These are phyloP conservation scores for Ustilago shanxiensis DNA, from an alignment of 1,284 basidiomycete genomes.

Conservation along the genomic window DNA sequence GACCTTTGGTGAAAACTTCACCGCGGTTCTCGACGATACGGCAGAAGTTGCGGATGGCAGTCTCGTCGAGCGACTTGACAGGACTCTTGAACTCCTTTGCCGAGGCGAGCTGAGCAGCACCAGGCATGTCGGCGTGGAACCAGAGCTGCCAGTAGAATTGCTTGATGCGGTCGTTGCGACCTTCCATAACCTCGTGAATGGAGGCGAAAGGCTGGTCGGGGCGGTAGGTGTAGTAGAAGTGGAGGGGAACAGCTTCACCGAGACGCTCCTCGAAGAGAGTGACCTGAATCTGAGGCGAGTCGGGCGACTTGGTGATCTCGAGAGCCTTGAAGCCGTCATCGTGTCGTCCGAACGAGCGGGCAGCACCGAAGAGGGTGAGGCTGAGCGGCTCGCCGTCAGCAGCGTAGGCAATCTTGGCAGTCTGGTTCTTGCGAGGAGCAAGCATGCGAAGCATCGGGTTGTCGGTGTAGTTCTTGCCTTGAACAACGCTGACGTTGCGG, in stretches of 20 bases:
- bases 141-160: constrained; percentile 65
- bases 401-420: constrained; percentile 76
- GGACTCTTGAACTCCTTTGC: constrained; percentile 55
- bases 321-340: constrained; percentile 84
- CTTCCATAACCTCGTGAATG: constrained; percentile 88
- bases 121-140: constrained; percentile 65
- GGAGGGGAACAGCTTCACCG: constrained; percentile 82
- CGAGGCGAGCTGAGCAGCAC: constrained; percentile 43
- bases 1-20: constrained; percentile 81
- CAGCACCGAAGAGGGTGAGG: constrained; percentile 80
- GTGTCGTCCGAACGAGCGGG: constrained; percentile 83
- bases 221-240: constrained; percentile 86
- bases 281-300: constrained; percentile 76
- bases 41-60: constrained; percentile 88
- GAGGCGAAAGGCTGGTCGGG: constrained; percentile 90
- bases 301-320: constrained; percentile 71
- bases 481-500: constrained; percentile 79
- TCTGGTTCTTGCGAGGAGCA: constrained; percentile 83
- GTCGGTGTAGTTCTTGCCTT: constrained; percentile 77
- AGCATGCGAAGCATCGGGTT: constrained; percentile 91
- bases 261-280: constrained; percentile 87
- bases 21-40: constrained; percentile 92
- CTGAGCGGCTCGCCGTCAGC: constrained; percentile 73
- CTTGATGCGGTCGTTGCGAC: constrained; percentile 92
- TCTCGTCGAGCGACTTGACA: constrained; percentile 73